phyloP scores from a whole-genome alignment of 768 basidiomycete species.

The Leccinum ochraceum region DNA sequence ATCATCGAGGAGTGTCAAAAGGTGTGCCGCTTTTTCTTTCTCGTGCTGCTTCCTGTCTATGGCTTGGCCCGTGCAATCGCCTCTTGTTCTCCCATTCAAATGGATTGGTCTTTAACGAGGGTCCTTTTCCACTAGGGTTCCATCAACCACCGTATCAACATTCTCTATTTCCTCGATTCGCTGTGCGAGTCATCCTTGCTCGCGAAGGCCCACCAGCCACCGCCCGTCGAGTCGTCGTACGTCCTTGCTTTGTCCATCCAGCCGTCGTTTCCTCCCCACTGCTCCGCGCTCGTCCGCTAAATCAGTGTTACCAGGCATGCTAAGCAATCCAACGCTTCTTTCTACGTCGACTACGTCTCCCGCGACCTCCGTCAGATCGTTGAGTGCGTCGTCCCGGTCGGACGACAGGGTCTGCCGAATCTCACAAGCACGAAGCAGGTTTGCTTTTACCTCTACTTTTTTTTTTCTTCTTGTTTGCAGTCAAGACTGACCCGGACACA shows the following conservation, averaged over 20 bases:
- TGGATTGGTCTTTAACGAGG: not conserved
- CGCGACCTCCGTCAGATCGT: slow-evolving; percentile 81
- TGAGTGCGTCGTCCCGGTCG: slow-evolving; percentile 84
- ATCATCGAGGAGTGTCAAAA: slow-evolving; percentile 90
- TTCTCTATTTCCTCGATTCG: slow-evolving; percentile 88
- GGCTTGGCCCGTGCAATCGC: too few relatives aligned
- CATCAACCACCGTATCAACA: slow-evolving; percentile 88
- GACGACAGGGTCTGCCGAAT: slow-evolving; percentile 84
- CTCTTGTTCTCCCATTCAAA: too few relatives aligned
- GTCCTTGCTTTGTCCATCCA: not conserved
- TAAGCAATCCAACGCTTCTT: slow-evolving; percentile 35
- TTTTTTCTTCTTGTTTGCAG: not conserved
- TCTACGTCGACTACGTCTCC: slow-evolving; percentile 77
- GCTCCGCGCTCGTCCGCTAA: not conserved
- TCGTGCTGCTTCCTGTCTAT: not conserved
- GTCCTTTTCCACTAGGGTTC: slow-evolving; percentile 55
- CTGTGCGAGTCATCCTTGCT: slow-evolving; percentile 78
- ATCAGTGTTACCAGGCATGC: slow-evolving; percentile 24
- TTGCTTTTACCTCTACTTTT: slow-evolving; percentile 16
- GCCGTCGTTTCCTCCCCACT: not conserved
- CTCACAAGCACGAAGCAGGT: slow-evolving; percentile 88
- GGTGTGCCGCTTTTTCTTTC: slow-evolving; percentile 40
- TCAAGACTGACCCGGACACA: not conserved
- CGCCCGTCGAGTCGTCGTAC: too few relatives aligned
- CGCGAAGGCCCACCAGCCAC: slow-evolving; percentile 54